A percentile compares a stretch with the other conserved stretches of the same genome.
phyloP scores from a whole-genome alignment of 2,329 filamentous ascomycete species.

The Ceratocystis papillata region DNA sequence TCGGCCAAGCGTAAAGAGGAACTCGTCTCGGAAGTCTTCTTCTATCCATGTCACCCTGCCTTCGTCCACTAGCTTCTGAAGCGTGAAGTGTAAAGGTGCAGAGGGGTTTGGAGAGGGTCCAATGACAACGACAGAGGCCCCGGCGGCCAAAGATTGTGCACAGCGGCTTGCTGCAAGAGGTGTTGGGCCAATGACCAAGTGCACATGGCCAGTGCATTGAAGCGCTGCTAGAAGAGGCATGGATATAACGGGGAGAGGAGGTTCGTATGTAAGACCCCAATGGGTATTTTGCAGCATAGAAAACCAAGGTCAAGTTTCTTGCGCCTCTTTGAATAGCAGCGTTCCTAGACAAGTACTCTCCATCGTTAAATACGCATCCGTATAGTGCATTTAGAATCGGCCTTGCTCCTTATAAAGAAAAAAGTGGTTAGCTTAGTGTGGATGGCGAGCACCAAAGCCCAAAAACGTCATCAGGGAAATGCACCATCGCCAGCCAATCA shows the following conservation, averaged over 20 bases:
- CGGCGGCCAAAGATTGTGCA: conserved; percentile 66
- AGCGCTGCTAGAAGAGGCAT: conserved; percentile 55
- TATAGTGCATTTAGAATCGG: neutral
- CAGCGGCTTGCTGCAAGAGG: conserved; percentile 79
- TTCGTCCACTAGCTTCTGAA: conserved; percentile 54
- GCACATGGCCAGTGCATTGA: conserved; percentile 59
- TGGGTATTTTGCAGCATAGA: neutral
- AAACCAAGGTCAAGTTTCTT: neutral
- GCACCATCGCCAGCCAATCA: conserved; percentile 16
- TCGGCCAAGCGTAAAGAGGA: conserved; percentile 68
- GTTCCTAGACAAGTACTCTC: neutral
- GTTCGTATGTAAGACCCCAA: neutral
- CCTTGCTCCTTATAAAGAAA: neutral
- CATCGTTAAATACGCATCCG: conserved; percentile 1
- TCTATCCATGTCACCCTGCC: conserved; percentile 56
- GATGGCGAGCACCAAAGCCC: conserved; percentile 14
- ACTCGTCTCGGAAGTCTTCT: conserved; percentile 55
- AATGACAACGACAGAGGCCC: conserved; percentile 70
- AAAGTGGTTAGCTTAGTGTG: conserved; percentile 13
- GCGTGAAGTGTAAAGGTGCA: conserved; percentile 46
- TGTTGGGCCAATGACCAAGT: conserved; percentile 78
- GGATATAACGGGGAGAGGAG: neutral
- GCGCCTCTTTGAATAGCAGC: neutral
- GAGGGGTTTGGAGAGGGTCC: conserved; percentile 45
- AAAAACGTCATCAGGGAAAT: conserved; percentile 18